Evolutionary conservation across 345 rosid species (phyloP).

Genomic region (Eutrema heterophyllum): DNA sequence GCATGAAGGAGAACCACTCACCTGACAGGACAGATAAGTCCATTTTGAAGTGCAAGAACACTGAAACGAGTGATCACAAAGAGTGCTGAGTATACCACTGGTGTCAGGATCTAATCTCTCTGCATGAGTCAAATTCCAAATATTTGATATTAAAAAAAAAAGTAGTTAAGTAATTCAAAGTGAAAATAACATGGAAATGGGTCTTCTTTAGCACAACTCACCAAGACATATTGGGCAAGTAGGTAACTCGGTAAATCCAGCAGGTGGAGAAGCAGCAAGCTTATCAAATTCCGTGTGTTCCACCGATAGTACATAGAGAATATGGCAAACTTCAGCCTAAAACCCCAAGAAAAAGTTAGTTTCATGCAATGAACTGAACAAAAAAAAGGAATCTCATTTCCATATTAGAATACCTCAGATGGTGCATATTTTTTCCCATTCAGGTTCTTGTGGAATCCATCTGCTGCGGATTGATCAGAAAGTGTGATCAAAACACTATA

Average conservation of each 20-base stretch:
- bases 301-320: slow-evolving; percentile 54
- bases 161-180: background rate
- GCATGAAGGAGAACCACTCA: slow-evolving; percentile 26
- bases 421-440: slow-evolving; percentile 77
- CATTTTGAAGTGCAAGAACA: slow-evolving; percentile 92
- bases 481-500: slow-evolving; percentile 71
- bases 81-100: slow-evolving; percentile 74
- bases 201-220: slow-evolving; percentile 23
- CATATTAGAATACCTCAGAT: slow-evolving; percentile 49
- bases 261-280: slow-evolving; percentile 59
- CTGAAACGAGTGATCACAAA: slow-evolving; percentile 94
- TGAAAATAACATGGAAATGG: background rate
- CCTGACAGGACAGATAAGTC: slow-evolving; percentile 93
- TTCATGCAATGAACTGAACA: background rate
- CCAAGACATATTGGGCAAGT: slow-evolving; percentile 93
- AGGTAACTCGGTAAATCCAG: slow-evolving; percentile 74
- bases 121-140: slow-evolving; percentile 24
- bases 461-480: slow-evolving; percentile 51
- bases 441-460: slow-evolving; percentile 49
- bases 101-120: slow-evolving; percentile 95
- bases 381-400: background rate
- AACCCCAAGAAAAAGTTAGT: background rate
- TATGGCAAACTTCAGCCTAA: slow-evolving; percentile 90
- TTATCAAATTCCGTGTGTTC: slow-evolving; percentile 64
- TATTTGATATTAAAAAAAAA: background rate